Percentiles rank a stretch among this genome's conserved stretches.
Evolutionary conservation across 495 filamentous ascomycete genomes (phyloP).

Genomic region (Aspergillus ellipticus): DNA sequence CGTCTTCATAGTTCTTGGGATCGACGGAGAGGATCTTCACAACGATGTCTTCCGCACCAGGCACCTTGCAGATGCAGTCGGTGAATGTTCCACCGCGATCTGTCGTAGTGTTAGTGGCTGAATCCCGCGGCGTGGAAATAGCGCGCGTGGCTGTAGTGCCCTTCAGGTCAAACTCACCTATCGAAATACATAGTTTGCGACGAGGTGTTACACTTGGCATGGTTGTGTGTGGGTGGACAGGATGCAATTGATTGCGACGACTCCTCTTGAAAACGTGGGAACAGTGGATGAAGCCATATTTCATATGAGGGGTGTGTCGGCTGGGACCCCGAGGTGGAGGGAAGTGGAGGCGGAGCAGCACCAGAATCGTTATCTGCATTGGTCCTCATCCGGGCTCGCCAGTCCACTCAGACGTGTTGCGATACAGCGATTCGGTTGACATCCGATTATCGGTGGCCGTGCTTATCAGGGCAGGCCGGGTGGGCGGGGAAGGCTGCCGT

Average conservation of each 20-base stretch:
- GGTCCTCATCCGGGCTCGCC: too few species aligned
- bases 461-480: too few species aligned
- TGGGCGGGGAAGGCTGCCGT: too few species aligned
- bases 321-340: too few species aligned
- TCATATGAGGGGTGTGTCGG: too few species aligned
- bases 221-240: neutral
- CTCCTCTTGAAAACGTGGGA: neutral
- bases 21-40: neutral
- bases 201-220: neutral
- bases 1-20: constrained; percentile 1
- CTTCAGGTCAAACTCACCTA: constrained; percentile 13
- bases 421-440: too few species aligned
- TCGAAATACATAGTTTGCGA: constrained; percentile 16
- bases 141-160: neutral
- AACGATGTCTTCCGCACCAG: constrained; percentile 12
- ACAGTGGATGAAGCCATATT: neutral
- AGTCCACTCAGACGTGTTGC: too few species aligned
- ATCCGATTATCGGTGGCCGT: too few species aligned
- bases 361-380: too few species aligned
- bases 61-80: neutral
- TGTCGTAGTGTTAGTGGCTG: neutral
- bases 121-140: neutral
- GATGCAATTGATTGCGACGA: neutral
- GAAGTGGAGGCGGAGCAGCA: too few species aligned
- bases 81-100: constrained; percentile 6